Percentiles rank a stretch among this genome's conserved stretches.
These are phyloP conservation scores for Penicillium cinerascens DNA, from an alignment of 495 filamentous ascomycete species.

Conservation along the genomic window DNA sequence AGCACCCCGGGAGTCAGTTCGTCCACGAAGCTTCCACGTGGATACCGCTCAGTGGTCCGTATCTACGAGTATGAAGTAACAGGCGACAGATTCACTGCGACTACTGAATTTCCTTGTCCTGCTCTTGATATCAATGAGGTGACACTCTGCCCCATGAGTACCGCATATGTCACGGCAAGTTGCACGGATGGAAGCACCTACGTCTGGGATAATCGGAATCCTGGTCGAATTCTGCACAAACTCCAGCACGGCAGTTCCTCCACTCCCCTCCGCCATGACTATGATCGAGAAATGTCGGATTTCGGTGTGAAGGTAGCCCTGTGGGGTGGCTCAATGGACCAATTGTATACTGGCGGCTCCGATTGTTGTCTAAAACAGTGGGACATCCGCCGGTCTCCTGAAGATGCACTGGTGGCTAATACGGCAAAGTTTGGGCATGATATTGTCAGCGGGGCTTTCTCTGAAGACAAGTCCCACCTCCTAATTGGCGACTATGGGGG, in stretches of 20 bases:
- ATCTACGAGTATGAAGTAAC: conserved; percentile 38
- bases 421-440: conserved; percentile 46
- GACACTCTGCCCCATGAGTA: conserved; percentile 44
- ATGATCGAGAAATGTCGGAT: conserved; percentile 64
- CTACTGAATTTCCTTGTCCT: conserved; percentile 57
- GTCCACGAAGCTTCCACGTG: conserved; percentile 28
- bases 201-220: conserved; percentile 74
- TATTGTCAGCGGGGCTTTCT: conserved; percentile 64
- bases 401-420: conserved; percentile 62
- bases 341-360: conserved; percentile 85
- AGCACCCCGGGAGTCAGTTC: conserved; percentile 37
- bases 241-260: conserved; percentile 68
- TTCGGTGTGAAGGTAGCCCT: conserved; percentile 76
- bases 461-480: conserved; percentile 64
- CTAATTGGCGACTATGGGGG: conserved; percentile 75
- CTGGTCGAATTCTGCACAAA: conserved; percentile 55
- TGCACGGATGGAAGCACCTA: conserved; percentile 82
- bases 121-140: conserved; percentile 89
- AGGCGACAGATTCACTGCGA: background rate
- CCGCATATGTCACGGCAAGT: conserved; percentile 69
- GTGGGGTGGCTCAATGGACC: conserved; percentile 68
- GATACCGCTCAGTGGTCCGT: conserved; percentile 48
- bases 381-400: conserved; percentile 63
- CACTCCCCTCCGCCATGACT: conserved; percentile 53
- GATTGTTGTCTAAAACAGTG: conserved; percentile 86